phyloP scores from a whole-genome alignment of 305 asterid genomes.

The Rubia peregrina region DNA sequence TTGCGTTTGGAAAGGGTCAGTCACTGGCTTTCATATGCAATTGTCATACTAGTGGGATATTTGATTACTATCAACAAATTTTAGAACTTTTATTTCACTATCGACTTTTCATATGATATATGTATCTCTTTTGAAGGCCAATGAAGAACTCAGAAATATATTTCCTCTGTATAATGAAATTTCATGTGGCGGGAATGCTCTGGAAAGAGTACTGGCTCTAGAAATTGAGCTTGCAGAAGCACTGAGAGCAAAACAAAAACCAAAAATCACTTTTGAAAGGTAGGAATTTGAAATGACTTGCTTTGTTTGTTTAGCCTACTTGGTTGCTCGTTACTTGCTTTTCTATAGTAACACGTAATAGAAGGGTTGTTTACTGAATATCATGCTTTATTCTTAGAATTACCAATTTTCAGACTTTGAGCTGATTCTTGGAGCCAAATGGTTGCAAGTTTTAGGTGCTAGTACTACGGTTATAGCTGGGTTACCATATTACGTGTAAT shows the following conservation, averaged over 20 bases:
- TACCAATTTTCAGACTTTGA: neutral
- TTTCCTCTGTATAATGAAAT: constrained; percentile 65
- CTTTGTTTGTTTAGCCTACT: neutral
- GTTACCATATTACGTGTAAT: neutral
- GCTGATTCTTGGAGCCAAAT: neutral
- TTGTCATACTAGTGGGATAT: neutral
- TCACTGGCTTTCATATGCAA: constrained; percentile 1
- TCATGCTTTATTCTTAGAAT: neutral
- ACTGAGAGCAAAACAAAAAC: constrained; percentile 59
- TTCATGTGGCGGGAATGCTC: constrained; percentile 60
- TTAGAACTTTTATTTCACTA: neutral
- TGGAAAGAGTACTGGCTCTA: constrained; percentile 86
- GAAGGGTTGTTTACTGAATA: neutral
- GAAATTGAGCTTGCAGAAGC: constrained; percentile 97
- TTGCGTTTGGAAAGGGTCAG: constrained; percentile 56
- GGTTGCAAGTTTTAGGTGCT: neutral
- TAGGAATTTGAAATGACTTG: constrained; percentile 21
- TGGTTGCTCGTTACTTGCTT: neutral
- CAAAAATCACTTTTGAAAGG: constrained; percentile 62
- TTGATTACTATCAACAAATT: neutral
- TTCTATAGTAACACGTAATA: neutral
- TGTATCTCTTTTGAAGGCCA: constrained; percentile 43
- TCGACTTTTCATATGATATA: constrained; percentile 13
- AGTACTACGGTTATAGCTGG: neutral
- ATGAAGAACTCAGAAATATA: constrained; percentile 80